Base-by-base conservation (phyloP, 495 filamentous ascomycete species). In the Beverwykella pulmonaria region DNA sequence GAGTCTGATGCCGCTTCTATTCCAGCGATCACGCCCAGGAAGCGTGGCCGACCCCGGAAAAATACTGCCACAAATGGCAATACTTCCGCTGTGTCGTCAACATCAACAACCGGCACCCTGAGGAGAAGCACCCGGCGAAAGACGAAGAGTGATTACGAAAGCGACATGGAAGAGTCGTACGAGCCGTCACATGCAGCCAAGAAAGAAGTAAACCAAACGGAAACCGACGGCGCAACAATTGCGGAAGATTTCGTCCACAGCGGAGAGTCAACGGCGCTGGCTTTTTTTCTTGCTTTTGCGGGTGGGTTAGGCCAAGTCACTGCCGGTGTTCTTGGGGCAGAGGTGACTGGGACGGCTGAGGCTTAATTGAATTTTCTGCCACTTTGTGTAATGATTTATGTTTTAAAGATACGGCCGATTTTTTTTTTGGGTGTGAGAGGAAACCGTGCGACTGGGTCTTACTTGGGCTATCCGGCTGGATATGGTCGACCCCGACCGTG, bases 11-110 rank as follows among this genome's bases (percentile, higher is more conserved):
- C 39, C 39, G 23, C 48, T 12, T 9, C 32, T 19, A 15, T 52
- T 2, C 58, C 49, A 1, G 36, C 34, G 6, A 27, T 39, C 14
- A 49, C 71, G 2, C 67, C 71, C 1, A 58, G 9, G 50, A 73
- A 71, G 46, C 56, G 71, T 22, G 71, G 68, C 15, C 36, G 71
- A 39, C 67, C 71, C 1, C 71, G 49, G 61, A 74, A 71, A 46
- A 56, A 53, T 27, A 56, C 12, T 6, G 50, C 52, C 6, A 36
- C 62, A 20, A 55, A 49, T 26, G 59, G 47, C 0, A 30, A 19
- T 41, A 36, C 63, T 19, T 27, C 58, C n/a, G 49, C 48, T 3
- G 15, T 39, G 15, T 12, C 41, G 22, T 59, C 62, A 20, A 26
- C 27, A 20, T 34, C 61, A 22, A 22, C 53, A n/a, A 34, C 53